phyloP scores from a whole-genome alignment of 1,139 yeast species.

The Magnusiomyces suaveolens region DNA sequence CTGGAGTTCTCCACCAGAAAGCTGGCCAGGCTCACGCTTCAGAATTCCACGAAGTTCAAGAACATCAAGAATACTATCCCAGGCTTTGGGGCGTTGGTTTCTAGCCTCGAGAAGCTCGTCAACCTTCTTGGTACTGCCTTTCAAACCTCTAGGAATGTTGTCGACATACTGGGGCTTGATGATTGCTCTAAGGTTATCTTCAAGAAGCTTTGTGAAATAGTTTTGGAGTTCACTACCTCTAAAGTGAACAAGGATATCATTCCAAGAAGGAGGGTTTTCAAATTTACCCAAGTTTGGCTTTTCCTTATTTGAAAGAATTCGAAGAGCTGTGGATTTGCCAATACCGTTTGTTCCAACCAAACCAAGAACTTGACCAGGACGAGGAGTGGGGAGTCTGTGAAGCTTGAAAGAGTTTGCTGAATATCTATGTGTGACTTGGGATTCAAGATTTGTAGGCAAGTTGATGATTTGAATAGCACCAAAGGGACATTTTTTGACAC shows the following conservation, averaged over 20 bases:
- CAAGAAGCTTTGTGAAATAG: slow-evolving; percentile 85
- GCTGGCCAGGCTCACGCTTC: slow-evolving; percentile 75
- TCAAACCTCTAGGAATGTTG: slow-evolving; percentile 90
- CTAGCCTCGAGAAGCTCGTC: slow-evolving; percentile 71
- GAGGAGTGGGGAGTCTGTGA: slow-evolving; percentile 94
- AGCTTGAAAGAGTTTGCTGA: slow-evolving; percentile 95
- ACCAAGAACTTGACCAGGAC: slow-evolving; percentile 98
- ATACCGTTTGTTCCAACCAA: slow-evolving; percentile 98
- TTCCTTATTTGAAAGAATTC: slow-evolving; percentile 95
- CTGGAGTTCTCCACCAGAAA: slow-evolving; percentile 97
- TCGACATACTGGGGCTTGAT: slow-evolving; percentile 98
- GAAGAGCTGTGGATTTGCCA: slow-evolving; percentile 96
- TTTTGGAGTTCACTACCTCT: slow-evolving; percentile 97
- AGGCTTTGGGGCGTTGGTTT: slow-evolving; percentile 56
- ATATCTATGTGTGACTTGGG: slow-evolving; percentile 90
- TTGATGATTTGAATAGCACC: slow-evolving; percentile 94
- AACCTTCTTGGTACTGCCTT: slow-evolving; percentile 80
- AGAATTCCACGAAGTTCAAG: slow-evolving; percentile 67
- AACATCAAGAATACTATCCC: slow-evolving; percentile 51
- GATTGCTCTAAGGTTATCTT: slow-evolving; percentile 86
- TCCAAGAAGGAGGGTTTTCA: slow-evolving; percentile 97
- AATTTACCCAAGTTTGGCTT: slow-evolving; percentile 91
- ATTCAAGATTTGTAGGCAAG: slow-evolving; percentile 87
- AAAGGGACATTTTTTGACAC: slow-evolving; percentile 96
- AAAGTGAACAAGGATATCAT: slow-evolving; percentile 77